Conservation (phyloP, 805 yeast genomes). For the Blastobotrys terrestris region DNA sequence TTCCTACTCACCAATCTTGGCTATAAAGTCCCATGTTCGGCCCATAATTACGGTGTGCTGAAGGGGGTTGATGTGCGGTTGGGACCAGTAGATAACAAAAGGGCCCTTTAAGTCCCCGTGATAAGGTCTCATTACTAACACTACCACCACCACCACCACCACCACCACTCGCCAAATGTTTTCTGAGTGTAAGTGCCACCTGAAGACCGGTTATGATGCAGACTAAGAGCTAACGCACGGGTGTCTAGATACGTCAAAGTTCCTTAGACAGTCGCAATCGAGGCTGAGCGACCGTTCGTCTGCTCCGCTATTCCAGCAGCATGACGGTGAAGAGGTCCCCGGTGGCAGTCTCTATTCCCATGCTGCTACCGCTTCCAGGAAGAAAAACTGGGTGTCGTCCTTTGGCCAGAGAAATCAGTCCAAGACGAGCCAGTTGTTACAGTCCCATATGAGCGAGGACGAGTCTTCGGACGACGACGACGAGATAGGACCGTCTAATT, state of each 20-base stretch:
- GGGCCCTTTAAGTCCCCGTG: not conserved
- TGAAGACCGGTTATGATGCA: no score
- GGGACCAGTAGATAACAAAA: not conserved
- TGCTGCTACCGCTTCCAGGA: not conserved
- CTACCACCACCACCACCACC: no score
- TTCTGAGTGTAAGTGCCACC: conserved; percentile 21
- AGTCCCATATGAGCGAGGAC: not conserved
- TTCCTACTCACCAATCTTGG: conserved; percentile 25
- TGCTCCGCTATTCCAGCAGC: conserved; percentile 26
- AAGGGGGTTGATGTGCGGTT: not conserved
- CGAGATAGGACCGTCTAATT: conserved; percentile 1
- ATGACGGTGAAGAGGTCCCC: conserved; percentile 20
- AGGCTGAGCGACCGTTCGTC: conserved; percentile 19
- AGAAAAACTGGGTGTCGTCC: conserved; percentile 4
- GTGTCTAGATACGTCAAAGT: conserved; percentile 32
- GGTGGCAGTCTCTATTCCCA: conserved; percentile 5
- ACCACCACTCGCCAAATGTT: conserved; percentile 22
- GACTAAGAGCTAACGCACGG: no score
- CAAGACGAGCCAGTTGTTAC: not conserved
- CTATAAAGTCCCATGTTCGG: conserved; percentile 29
- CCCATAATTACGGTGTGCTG: conserved; percentile 1
- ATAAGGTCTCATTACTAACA: conserved; percentile 3
- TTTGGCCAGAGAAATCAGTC: conserved; percentile 1
- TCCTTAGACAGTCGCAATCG: conserved; percentile 30
- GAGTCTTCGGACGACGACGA: conserved; percentile 8